Base-by-base conservation (phyloP, 2,329 filamentous ascomycete genomes). In the Trichophyton benhamiae region DNA sequence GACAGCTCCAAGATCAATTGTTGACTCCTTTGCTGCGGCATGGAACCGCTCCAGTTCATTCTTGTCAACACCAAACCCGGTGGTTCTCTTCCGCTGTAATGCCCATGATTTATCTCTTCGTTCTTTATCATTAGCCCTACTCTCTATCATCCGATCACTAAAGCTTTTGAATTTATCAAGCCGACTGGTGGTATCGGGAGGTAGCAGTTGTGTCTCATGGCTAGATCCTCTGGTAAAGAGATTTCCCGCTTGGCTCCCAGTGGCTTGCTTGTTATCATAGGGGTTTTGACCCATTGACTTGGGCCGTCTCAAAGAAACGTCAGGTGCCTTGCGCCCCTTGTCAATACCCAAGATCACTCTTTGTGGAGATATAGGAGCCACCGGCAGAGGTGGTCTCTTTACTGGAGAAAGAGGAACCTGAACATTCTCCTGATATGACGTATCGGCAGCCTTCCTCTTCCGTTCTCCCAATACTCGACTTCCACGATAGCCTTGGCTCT, bases 261-360 rank as follows among this genome's bases (percentile, higher is more conserved):
- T 11, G n/a, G 36, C 4, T 17, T 15, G 33, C 41, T 25, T 58
- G 55, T 44, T 44, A 11, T 44, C 33, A n/a, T 44, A n/a, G 13
- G 22, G 13, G 25, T 25, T 58, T 58, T 42, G 55, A 25, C 22
- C 22, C 13, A 22, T n/a, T 22, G 17, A 13, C 20, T 55, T 73
- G 2, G 89, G 84, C 66, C 89, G 81, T 72, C 89, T 94, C 30
- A 97, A 76, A 2, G 91, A 96, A 36, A 97, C 80, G 68, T 96
- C 90, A 62, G 83, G 83, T 1, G 87, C 91, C 67, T 81, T 87
- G 41, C 91, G 77, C 0, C 90, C 91, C 71, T 95, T 95, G 74
- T 96, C 91, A 64, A 97, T 95, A 3, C 94, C 92, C 15, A 97
- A 74, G 17, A 90, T 75, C 13, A 94, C 83, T 63, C 91, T 82